Conservation (phyloP, 2,329 filamentous ascomycete genomes). For the Penicillium sp. region DNA sequence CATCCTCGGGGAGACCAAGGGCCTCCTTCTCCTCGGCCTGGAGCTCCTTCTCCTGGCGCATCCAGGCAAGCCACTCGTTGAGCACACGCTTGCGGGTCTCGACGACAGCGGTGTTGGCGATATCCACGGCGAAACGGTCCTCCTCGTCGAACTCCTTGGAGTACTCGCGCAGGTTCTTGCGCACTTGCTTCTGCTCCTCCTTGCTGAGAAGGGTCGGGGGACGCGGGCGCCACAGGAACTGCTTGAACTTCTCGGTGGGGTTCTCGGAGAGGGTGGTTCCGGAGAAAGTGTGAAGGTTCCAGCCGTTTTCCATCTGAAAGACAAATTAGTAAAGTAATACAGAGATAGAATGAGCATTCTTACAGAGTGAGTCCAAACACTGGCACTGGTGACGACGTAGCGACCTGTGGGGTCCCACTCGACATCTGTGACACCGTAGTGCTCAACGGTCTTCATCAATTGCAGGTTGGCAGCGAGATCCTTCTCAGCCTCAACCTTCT, state of each 20-base stretch:
- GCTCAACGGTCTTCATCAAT: slow-evolving; percentile 88
- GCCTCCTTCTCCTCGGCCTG: slow-evolving; percentile 69
- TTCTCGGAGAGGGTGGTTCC: slow-evolving; percentile 88
- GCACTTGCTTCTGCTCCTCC: slow-evolving; percentile 95
- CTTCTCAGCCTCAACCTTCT: slow-evolving; percentile 90
- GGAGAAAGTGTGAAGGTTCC: slow-evolving; percentile 96
- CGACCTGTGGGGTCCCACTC: slow-evolving; percentile 98
- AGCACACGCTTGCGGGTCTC: slow-evolving; percentile 80
- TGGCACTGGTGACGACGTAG: slow-evolving; percentile 90
- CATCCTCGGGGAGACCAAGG: slow-evolving; percentile 66
- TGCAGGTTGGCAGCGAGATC: slow-evolving; percentile 92
- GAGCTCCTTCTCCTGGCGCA: slow-evolving; percentile 70
- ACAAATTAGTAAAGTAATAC: slow-evolving; percentile 19
- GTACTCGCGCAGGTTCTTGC: slow-evolving; percentile 98
- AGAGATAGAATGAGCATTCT: slow-evolving; percentile 40
- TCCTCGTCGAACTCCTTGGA: slow-evolving; percentile 92
- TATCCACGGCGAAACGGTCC: slow-evolving; percentile 88
- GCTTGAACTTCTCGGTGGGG: slow-evolving; percentile 95
- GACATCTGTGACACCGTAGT: slow-evolving; percentile 96
- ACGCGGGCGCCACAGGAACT: slow-evolving; percentile 90
- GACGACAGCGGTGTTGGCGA: slow-evolving; percentile 90
- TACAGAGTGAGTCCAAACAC: slow-evolving; percentile 94
- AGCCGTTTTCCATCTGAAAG: slow-evolving; percentile 93
- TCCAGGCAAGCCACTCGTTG: slow-evolving; percentile 87
- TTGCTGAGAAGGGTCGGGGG: slow-evolving; percentile 88